Evolutionary conservation across 2,329 filamentous ascomycete genomes (phyloP).

Genomic region (Thelonectria blattea): DNA sequence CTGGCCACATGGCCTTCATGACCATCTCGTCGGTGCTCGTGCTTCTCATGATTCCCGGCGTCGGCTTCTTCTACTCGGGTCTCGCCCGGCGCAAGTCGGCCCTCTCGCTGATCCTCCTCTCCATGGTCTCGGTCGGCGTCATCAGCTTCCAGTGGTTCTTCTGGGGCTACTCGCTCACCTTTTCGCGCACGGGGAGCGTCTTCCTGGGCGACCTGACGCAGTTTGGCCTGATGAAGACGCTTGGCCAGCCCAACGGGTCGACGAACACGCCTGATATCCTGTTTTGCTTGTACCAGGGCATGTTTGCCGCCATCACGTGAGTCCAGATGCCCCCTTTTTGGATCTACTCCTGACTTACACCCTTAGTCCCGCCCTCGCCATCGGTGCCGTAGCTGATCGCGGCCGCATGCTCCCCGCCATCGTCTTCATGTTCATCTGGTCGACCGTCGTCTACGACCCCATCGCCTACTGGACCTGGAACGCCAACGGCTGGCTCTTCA

Average conservation of each 20-base stretch:
- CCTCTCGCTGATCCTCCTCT: constrained; percentile 83
- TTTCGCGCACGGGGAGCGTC: constrained; percentile 77
- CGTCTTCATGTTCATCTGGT: constrained; percentile 74
- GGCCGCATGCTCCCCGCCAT: constrained; percentile 66
- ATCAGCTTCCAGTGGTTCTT: constrained; percentile 95
- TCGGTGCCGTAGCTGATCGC: constrained; percentile 66
- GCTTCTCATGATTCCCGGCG: constrained; percentile 90
- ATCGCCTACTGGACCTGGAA: constrained; percentile 84
- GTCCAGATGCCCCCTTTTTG: constrained; percentile 39
- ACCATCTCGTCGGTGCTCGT: constrained; percentile 78
- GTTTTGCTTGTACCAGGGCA: constrained; percentile 86
- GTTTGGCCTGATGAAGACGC: constrained; percentile 79
- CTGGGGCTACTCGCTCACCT: constrained; percentile 89
- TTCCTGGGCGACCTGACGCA: constrained; percentile 83
- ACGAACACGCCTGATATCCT: constrained; percentile 78
- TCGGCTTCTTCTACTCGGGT: constrained; percentile 94
- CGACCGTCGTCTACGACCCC: constrained; percentile 74
- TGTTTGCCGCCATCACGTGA: constrained; percentile 89
- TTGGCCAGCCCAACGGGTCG: constrained; percentile 77
- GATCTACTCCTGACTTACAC: constrained; percentile 1
- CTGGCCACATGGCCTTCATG: constrained; percentile 84
- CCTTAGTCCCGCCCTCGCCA: constrained; percentile 60
- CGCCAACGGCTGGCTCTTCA: constrained; percentile 72
- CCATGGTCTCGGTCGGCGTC: constrained; percentile 79
- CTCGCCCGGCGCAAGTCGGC: constrained; percentile 89